Conservation (phyloP, 1,284 basidiomycete genomes). For the Irpex rosettiformis region DNA sequence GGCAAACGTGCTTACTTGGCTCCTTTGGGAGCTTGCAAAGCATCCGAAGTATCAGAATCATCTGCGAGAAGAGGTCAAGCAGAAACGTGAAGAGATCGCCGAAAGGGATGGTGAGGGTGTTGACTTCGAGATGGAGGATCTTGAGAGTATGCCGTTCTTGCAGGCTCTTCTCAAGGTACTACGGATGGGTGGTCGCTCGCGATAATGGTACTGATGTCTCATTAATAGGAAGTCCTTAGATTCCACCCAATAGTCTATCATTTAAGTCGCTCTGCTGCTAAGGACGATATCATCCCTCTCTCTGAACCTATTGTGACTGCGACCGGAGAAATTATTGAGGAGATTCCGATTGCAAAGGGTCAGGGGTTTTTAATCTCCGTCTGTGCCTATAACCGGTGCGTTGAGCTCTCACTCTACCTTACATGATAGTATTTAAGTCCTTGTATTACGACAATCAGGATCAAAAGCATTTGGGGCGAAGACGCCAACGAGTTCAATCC, state of each 20-base stretch:
- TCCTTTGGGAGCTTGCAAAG: slow-evolving; percentile 26
- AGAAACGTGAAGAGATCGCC: slow-evolving; percentile 16
- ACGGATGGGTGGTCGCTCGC: slow-evolving; percentile 1
- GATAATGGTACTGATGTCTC: slow-evolving; percentile 27
- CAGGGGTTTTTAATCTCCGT: slow-evolving; percentile 1
- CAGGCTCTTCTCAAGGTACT: slow-evolving; percentile 17
- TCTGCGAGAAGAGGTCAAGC: slow-evolving; percentile 23
- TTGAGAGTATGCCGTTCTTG: slow-evolving; percentile 28
- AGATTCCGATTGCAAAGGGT: slow-evolving; percentile 24
- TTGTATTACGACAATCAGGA: too few relatives aligned
- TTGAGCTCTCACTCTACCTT: background rate
- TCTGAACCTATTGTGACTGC: slow-evolving; percentile 34
- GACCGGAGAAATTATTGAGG: slow-evolving; percentile 29
- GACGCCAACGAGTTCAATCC: slow-evolving; percentile 13
- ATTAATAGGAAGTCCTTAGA: slow-evolving; percentile 31
- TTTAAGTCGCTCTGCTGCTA: slow-evolving; percentile 2
- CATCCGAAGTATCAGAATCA: slow-evolving; percentile 22
- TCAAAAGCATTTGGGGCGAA: slow-evolving; percentile 9
- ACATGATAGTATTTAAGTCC: too few relatives aligned
- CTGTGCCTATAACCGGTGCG: slow-evolving; percentile 9
- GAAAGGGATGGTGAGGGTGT: slow-evolving; percentile 20
- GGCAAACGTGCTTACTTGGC: slow-evolving; percentile 22
- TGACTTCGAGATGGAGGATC: slow-evolving; percentile 27
- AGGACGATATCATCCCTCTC: slow-evolving; percentile 43
- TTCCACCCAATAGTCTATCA: slow-evolving; percentile 13